Conservation (phyloP, 1,284 basidiomycete genomes). For the Boletus mariae region DNA sequence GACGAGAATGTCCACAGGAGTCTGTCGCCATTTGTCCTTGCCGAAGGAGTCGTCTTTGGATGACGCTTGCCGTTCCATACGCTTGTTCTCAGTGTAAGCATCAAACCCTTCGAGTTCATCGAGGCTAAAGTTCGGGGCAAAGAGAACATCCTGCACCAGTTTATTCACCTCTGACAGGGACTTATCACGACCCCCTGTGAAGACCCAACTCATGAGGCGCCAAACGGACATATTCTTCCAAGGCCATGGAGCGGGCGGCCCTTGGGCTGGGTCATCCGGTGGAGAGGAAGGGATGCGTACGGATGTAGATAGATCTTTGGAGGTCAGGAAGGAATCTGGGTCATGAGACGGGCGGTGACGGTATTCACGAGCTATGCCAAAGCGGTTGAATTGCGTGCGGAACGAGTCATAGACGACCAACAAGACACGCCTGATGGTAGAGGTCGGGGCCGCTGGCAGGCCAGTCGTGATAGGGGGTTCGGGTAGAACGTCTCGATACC, state of each 20-base stretch:
- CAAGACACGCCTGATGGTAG: no score
- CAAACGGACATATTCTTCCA: not conserved
- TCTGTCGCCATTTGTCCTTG: not conserved
- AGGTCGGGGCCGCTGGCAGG: no score
- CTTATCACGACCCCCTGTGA: not conserved
- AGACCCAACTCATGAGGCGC: not conserved
- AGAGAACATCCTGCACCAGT: not conserved
- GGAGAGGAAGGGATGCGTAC: no score
- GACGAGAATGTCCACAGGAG: not conserved
- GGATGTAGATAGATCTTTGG: no score
- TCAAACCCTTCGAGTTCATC: not conserved
- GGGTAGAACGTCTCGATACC: no score
- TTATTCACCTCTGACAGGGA: not conserved
- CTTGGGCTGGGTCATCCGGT: no score
- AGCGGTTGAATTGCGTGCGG: not conserved
- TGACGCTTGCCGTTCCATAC: not conserved
- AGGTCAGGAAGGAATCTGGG: not conserved
- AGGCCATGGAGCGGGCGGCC: not conserved
- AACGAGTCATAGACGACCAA: not conserved
- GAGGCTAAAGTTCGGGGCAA: not conserved
- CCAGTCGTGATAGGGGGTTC: no score
- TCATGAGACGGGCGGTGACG: not conserved
- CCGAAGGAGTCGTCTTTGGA: not conserved
- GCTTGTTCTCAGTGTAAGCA: not conserved
- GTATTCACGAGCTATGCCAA: not conserved